Evolutionary conservation across 2,329 filamentous ascomycete genomes (phyloP).

Genomic region (Elsinoe batatas): DNA sequence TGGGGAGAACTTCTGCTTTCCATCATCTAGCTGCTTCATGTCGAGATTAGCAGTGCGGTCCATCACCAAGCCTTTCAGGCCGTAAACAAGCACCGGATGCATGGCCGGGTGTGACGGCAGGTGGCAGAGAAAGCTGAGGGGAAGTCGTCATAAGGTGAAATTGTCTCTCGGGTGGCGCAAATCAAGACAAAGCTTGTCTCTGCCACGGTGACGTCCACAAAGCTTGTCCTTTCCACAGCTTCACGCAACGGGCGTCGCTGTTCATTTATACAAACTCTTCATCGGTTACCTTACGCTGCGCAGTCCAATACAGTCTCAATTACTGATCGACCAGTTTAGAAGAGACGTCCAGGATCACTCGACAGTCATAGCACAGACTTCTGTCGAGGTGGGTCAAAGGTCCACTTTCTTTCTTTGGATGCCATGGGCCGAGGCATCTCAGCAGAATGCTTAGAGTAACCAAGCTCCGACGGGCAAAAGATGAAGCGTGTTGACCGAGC

Average conservation of each 20-base stretch:
- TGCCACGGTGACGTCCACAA: constrained; percentile 7
- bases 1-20: background rate
- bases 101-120: constrained; percentile 6
- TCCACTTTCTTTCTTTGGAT: background rate
- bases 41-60: too few species aligned
- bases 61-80: background rate
- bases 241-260: too few species aligned
- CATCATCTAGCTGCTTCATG: too few species aligned
- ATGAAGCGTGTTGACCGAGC: background rate
- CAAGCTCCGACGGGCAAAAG: background rate
- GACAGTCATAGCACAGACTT: background rate
- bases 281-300: too few species aligned
- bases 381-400: background rate
- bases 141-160: background rate
- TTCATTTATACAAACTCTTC: too few species aligned
- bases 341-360: background rate
- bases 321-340: background rate
- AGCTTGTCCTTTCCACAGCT: background rate
- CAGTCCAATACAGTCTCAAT: background rate
- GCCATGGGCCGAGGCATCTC: background rate
- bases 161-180: background rate
- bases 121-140: background rate
- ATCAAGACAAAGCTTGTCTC: constrained; percentile 6
- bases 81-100: background rate
- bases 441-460: background rate